Evolutionary conservation across 1,284 basidiomycete species (phyloP).

Genomic region (Trichosporon sp.): DNA sequence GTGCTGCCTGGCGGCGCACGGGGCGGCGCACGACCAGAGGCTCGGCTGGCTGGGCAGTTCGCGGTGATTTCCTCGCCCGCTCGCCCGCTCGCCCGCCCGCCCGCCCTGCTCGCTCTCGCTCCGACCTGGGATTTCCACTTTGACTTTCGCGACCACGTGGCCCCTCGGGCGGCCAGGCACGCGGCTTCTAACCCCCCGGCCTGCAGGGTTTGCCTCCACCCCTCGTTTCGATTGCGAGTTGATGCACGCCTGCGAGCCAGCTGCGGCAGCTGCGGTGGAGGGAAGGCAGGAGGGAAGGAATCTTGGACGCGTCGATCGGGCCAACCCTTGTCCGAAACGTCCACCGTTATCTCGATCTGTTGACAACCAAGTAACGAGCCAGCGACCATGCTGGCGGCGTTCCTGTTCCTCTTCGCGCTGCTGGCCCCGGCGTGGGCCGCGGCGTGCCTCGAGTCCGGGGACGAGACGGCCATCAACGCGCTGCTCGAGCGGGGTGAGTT

Average conservation of each 20-base stretch:
- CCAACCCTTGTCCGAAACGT: too few relatives aligned
- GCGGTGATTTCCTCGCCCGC: background rate
- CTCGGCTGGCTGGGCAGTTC: background rate
- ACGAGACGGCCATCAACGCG: conserved; percentile 41
- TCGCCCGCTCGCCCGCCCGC: background rate
- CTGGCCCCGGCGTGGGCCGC: background rate
- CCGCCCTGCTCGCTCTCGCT: background rate
- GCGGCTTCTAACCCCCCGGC: background rate
- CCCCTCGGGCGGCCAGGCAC: background rate
- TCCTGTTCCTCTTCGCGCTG: conserved; percentile 3
- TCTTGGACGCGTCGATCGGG: background rate
- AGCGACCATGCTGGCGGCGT: background rate
- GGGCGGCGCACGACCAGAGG: background rate
- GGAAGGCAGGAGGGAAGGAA: background rate
- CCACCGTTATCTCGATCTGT: too few relatives aligned
- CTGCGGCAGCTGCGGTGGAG: background rate
- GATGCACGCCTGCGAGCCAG: background rate
- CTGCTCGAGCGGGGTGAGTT: conserved; percentile 37
- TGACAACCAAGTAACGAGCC: too few relatives aligned
- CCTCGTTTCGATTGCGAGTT: background rate
- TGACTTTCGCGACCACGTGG: background rate
- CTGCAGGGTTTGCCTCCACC: background rate
- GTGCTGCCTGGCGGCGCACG: background rate
- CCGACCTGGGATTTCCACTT: background rate
- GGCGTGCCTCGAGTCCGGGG: conserved; percentile 39